Conservation (phyloP, 1,284 basidiomycete genomes). For the Anthracocystis walkeri region DNA sequence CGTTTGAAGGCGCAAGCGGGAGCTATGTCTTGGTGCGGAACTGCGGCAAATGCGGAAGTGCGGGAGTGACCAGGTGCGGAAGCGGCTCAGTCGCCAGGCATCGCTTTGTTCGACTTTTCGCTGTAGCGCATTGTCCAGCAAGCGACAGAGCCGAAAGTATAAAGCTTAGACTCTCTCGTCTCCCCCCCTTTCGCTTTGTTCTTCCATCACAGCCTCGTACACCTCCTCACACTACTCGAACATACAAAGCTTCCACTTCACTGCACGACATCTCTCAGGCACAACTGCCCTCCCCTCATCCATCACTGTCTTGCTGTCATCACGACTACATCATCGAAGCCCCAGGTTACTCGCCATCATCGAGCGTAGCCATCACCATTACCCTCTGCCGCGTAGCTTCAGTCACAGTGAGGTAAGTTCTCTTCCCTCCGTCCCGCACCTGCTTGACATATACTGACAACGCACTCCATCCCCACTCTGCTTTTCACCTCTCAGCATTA, state of each 20-base stretch:
- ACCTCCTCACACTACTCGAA: neutral
- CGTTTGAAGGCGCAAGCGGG: neutral
- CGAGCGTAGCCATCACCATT: neutral
- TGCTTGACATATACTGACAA: neutral
- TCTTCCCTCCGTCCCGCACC: neutral
- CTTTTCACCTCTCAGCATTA: neutral
- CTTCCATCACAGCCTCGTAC: neutral
- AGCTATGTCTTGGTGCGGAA: neutral
- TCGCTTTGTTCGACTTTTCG: neutral
- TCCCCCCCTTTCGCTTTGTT: neutral
- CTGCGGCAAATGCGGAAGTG: neutral
- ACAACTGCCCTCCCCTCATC: neutral
- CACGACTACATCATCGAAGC: neutral
- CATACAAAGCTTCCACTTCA: neutral
- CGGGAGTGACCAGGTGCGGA: conserved; percentile 8
- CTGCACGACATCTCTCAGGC: neutral
- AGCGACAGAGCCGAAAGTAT: conserved; percentile 6
- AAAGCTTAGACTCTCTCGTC: neutral
- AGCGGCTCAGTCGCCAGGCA: neutral
- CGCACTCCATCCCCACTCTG: neutral
- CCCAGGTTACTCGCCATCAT: neutral
- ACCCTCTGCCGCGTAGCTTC: neutral
- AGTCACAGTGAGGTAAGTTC: neutral
- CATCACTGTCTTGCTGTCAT: neutral
- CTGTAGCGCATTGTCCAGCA: neutral